Evolutionary conservation across 2,329 filamentous ascomycete genomes (phyloP), one percentile per base, ranked within the genome.

Genomic region (Canariomyces notabilis): DNA sequence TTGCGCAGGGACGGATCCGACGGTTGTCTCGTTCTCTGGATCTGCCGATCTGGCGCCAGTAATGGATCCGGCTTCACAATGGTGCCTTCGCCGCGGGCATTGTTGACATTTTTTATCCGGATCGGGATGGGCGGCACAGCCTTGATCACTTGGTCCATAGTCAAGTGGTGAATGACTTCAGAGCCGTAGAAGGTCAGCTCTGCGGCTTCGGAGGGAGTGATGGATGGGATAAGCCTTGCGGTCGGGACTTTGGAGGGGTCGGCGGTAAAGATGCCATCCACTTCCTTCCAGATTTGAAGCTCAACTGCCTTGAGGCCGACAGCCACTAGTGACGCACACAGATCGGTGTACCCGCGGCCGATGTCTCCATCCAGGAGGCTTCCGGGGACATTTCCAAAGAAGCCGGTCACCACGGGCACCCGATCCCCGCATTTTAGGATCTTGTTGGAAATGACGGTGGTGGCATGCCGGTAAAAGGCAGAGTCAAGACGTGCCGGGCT

Each of bases 281-380:
- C 93, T 65, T 98, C 93, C 71, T 98, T 98, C 93, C 93, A 97
- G 53, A 98, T 87, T 67, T 98, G 93, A 42, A 98, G 76, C 66
- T 98, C 93, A 44, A 84, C 73, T 1, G 93, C 93, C 58, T 80
- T 75, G n/a, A 94, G 72, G 4, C 89, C 91, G 8, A 98, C 91
- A 1, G 93, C 89, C 42, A 90, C 84, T 14, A 98, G 74, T 5
- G 93, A 90, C 11, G 93, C 91, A 64, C 93, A 97, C 37, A 98
- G 78, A 67, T 98, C 93, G 8, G 93, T 97, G 68, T 98, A 98
- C 22, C 93, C 93, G 58, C 93, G 85, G 16, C 93, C 93, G 53
- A 98, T 87, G 57, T 94, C 86, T 34, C 81, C 81, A 58, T 91
- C 87, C 58, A 98, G 80, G 47, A 98, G 76, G 51, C 90, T 91